A percentile compares a stretch with the other conserved stretches of the same genome.
Evolutionary conservation across 1,284 basidiomycete genomes (phyloP).

Genomic region (Mixia osmundae): DNA sequence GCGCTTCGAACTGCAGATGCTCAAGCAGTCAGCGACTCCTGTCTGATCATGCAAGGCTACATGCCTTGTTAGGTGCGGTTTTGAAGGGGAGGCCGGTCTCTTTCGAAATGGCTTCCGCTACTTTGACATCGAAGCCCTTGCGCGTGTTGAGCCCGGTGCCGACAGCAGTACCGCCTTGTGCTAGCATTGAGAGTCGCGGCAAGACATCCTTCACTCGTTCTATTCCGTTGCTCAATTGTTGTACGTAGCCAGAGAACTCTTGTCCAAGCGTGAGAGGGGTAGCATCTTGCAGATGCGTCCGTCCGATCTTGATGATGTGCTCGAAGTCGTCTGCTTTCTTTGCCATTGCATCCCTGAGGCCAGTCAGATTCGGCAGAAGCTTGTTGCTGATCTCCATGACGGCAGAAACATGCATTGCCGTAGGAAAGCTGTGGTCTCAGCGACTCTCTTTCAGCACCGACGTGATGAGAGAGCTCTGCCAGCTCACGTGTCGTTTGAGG

Average conservation of each 20-base stretch:
- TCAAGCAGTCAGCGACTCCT: background rate
- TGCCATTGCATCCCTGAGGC: slow-evolving; percentile 60
- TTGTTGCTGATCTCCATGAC: slow-evolving; percentile 63
- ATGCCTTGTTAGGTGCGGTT: slow-evolving; percentile 92
- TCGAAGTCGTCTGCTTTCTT: slow-evolving; percentile 60
- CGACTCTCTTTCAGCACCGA: background rate
- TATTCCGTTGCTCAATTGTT: slow-evolving; percentile 79
- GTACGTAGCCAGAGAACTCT: slow-evolving; percentile 95
- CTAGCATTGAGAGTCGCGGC: slow-evolving; percentile 69
- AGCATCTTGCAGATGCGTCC: slow-evolving; percentile 90
- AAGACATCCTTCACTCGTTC: slow-evolving; percentile 58
- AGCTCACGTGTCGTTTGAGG: slow-evolving; percentile 81
- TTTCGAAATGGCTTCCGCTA: slow-evolving; percentile 78
- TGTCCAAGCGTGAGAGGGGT: slow-evolving; percentile 94
- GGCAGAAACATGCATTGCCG: slow-evolving; percentile 95
- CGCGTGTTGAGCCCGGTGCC: slow-evolving; percentile 94
- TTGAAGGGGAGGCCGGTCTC: slow-evolving; percentile 75
- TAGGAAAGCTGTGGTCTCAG: slow-evolving; percentile 54
- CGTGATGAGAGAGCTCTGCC: slow-evolving; percentile 12
- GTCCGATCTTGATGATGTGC: slow-evolving; percentile 92
- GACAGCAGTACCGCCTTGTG: slow-evolving; percentile 96
- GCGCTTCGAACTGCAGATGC: slow-evolving; percentile 66
- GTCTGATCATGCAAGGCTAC: slow-evolving; percentile 3
- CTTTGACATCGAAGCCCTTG: slow-evolving; percentile 84
- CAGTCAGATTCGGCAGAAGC: slow-evolving; percentile 64